Base-by-base conservation (phyloP, 2,329 filamentous ascomycete genomes). In the Rasamsonia emersonii region DNA sequence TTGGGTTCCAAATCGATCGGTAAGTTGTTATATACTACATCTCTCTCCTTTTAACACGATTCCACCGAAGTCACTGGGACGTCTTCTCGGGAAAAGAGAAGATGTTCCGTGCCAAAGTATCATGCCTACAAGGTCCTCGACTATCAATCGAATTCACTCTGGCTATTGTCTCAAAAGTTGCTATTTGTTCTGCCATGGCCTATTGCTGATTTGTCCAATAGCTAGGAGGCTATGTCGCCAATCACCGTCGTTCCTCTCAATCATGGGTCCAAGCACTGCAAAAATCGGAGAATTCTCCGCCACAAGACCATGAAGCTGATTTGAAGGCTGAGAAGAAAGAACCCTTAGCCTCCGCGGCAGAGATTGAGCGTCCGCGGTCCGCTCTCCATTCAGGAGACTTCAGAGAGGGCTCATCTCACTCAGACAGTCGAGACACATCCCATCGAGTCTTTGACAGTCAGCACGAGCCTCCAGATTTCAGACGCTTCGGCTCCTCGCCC, bases 301-400 rank as follows among this genome's bases (percentile, higher is more conserved):
- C 35, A 63, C 27, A 67, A 72, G 37, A 50, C 24, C 39, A 44
- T 10, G 38, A 45, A 19, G 37, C 44, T 29, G 38, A 46, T 13
- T 37, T 45, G 5, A 58, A 64, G 9, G 41, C 48, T 10, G 49
- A 57, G 11, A 53, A 58, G 27, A 60, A 67, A 24, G 57, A 61
- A 36, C 63, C 65, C 39, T 45, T 73, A 27, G 64, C 65, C 38
- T 67, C 74, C 36, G 73, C 77, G 4, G 51, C 74, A 41, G 73
- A 76, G 41, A 89, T 93, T 40, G 80, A 88, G 55, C 74, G 88
- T 32, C 89, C 89, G 28, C 71, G 83, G 33, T 96, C 89, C 18
- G 74, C 75, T 27, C 51, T 79, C 36, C 75, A 79, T 50, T 70
- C 73, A 14, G 75, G 75, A 28, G 74, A 79, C 46, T 79, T 79